Evolutionary conservation across 331 rosid genomes (phyloP).

Genomic region (Spiraea crenata): DNA sequence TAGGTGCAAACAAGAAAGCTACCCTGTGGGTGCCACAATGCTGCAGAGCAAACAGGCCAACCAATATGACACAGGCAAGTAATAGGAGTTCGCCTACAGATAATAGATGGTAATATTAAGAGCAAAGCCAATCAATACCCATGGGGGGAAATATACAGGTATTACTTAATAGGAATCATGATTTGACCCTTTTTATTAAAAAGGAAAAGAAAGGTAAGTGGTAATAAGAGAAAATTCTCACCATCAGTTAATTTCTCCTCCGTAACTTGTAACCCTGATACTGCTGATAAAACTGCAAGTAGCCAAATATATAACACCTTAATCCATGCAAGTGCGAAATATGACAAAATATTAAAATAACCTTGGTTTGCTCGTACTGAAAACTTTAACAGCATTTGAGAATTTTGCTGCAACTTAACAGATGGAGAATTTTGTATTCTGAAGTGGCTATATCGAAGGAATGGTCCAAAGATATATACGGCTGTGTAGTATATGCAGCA

Average conservation of each 20-base stretch:
- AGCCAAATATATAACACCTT: constrained; percentile 8
- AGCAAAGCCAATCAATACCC: neutral
- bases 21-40: constrained; percentile 85
- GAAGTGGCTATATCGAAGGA: neutral
- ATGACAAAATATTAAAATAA: neutral
- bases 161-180: constrained; percentile 6
- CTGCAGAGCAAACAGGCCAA: constrained; percentile 89
- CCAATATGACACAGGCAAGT: constrained; percentile 76
- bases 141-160: constrained; percentile 7
- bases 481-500: neutral
- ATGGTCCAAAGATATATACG: neutral
- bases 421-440: neutral
- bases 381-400: neutral
- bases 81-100: constrained; percentile 64
- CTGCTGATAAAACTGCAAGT: constrained; percentile 80
- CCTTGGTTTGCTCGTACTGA: neutral
- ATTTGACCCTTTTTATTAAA: neutral
- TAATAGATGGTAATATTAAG: neutral
- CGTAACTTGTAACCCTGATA: constrained; percentile 67
- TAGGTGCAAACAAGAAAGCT: constrained; percentile 77
- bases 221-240: constrained; percentile 26
- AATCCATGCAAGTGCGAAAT: constrained; percentile 8
- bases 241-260: constrained; percentile 53
- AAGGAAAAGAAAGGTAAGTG: constrained; percentile 3
- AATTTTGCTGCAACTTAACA: neutral